Base-by-base conservation (phyloP, 2,329 filamentous ascomycete genomes). In the Fusarium brachygibbosum region DNA sequence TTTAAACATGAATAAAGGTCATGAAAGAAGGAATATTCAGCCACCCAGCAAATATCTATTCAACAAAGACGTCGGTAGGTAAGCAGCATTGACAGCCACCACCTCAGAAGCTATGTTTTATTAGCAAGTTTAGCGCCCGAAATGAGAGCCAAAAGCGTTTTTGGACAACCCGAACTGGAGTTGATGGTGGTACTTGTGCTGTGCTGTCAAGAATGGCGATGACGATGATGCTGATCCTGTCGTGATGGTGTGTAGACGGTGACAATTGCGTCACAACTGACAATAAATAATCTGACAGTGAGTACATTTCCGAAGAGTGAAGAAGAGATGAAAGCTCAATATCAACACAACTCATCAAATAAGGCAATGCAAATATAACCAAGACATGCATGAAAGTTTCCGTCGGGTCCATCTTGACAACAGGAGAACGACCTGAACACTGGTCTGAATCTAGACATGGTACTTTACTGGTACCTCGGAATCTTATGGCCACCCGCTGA, bases 201-300 rank as follows among this genome's bases (percentile, higher is more conserved):
- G 49, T 58, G 31, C 25, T 37, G 58, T 52, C 42, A 63, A 65
- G 44, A 65, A 70, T 45, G 58, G 46, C 21, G 38, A 60, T 70
- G 67, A 70, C 67, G 63, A 68, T 65, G 63, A 63, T 66, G 66
- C 57, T 61, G 66, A 69, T 69, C 65, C 44, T 60, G 9, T 52
- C 42, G 34, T 52, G 37, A 57, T 56, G 56, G 41, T 55, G 68
- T 58, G 61, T 51, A 51, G 52, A 69, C 13, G 66, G 57, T 41
- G 16, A 56, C 66, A 68, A 59, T 68, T 69, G 67, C 66, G 67
- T 69, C 66, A 69, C 58, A 50, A 14, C 35, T 55, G 32, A 42
- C 54, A 63, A 42, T 29, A 31, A 55, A 19, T 50, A 38, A 61
- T 56, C 54, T 44, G 40, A 19, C 34, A 32, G 21, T n/a, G 34